phyloP scores from a whole-genome alignment of 1,284 basidiomycete species.

The Hemileia vastatrix region DNA sequence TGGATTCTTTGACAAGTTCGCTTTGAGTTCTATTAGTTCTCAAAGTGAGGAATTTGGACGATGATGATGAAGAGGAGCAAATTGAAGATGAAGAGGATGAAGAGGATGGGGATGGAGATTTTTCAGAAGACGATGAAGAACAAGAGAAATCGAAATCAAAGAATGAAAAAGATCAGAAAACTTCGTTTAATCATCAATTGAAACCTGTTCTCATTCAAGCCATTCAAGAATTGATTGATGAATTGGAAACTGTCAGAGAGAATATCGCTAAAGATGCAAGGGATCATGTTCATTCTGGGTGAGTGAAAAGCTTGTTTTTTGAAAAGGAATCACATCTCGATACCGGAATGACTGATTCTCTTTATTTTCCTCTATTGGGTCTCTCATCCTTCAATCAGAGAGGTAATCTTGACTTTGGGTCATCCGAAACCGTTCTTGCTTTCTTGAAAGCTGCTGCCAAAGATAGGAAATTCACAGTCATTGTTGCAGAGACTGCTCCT shows the following conservation, averaged over 20 bases:
- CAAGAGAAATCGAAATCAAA: background rate
- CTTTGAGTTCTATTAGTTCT: no score
- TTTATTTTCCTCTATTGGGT: background rate
- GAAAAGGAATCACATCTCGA: background rate
- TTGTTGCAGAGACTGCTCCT: slow-evolving; percentile 88
- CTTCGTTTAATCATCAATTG: slow-evolving; percentile 28
- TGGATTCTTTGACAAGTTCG: no score
- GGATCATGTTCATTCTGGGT: slow-evolving; percentile 96
- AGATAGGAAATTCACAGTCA: slow-evolving; percentile 86
- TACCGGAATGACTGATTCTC: slow-evolving; percentile 7
- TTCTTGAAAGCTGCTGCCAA: slow-evolving; percentile 85
- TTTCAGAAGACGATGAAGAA: slow-evolving; percentile 1
- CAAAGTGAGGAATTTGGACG: background rate
- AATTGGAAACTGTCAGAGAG: slow-evolving; percentile 89
- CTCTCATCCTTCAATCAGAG: slow-evolving; percentile 50
- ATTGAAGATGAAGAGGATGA: no score
- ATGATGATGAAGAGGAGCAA: slow-evolving; percentile 4
- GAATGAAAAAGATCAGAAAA: background rate
- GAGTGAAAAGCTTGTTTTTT: slow-evolving; percentile 38
- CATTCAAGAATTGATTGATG: slow-evolving; percentile 70
- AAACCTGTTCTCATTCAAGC: slow-evolving; percentile 47
- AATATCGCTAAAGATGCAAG: slow-evolving; percentile 87
- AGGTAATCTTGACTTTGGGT: slow-evolving; percentile 93
- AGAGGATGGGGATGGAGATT: slow-evolving; percentile 18
- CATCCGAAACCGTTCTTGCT: slow-evolving; percentile 80